Evolutionary conservation across 805 yeast genomes (phyloP), one percentile per base, ranked within the genome.

Genomic region (Saccharomycopsis amapae): DNA sequence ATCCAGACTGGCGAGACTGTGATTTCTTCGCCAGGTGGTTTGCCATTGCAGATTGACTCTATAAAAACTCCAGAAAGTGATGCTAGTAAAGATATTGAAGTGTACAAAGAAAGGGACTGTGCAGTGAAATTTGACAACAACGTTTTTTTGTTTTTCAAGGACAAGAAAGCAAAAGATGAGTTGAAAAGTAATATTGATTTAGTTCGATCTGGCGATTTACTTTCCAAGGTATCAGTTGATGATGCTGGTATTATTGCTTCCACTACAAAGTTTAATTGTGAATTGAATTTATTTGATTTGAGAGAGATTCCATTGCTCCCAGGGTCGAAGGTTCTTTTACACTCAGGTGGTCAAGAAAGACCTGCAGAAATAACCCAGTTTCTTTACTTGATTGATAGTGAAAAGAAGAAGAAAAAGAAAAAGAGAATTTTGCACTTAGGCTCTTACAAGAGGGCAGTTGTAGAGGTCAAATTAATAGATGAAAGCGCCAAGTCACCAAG

Each of bases 291-390:
- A 4, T 90, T 90, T 54, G 82, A 82, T 46, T 64, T 75, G 54
- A 59, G 79, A 56, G 71, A 70, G 30, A 71, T 85, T 53, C 96
- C 96, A 0, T 62, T 88, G 38, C 64, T 88, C 34, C 79, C 81
- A 12, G 96, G 97, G 5, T 72, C 94, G 0, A 81, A 89, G 34
- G 72, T 87, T 53, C 75, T 86, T 34, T 61, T 86, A 43, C 87
- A 88, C 63, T 72, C 89, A 50, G 88, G 89, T 51, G 79, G 85
- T 47, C 71, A 78, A 22, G 78, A 81, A 36, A 75, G 77, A 35
- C 85, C 93, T 1, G 87, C 87, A 3, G 73, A 79, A 52, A 65
- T 88, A 18, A 57, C 69, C 36, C 72, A 72, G 70, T 79, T 54
- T 51, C 62, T 47, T 54, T 60, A 46, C 7, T n/a, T 42, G 9